phyloP scores from a whole-genome alignment of 305 asterid genomes.

The Stenogyne calaminthoides region DNA sequence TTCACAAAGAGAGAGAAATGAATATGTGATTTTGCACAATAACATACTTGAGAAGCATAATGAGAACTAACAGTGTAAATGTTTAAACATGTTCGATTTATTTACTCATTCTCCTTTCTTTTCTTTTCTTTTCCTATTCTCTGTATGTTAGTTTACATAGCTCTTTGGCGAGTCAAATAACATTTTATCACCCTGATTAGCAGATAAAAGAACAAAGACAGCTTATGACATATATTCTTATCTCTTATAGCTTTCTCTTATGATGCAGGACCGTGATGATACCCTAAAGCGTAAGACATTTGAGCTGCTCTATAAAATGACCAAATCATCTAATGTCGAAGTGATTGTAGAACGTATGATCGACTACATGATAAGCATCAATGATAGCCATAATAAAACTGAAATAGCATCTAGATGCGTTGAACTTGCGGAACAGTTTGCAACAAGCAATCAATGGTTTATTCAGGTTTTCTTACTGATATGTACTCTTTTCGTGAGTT shows the following conservation, averaged over 20 bases:
- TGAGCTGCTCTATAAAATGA: conserved; percentile 84
- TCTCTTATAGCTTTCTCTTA: not conserved
- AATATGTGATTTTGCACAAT: not conserved
- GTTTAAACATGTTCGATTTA: conserved; percentile 7
- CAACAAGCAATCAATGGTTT: conserved; percentile 94
- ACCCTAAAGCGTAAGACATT: conserved; percentile 89
- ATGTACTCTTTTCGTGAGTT: conserved; percentile 1
- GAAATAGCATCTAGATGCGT: conserved; percentile 92
- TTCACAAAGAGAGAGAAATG: not conserved
- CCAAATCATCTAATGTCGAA: conserved; percentile 90
- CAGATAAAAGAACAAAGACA: not conserved
- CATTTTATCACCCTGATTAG: not conserved
- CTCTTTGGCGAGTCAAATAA: not conserved
- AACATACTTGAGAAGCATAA: not conserved
- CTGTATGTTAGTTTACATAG: not conserved
- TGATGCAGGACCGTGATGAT: conserved; percentile 82
- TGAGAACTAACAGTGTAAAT: not conserved
- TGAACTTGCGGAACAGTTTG: conserved; percentile 88
- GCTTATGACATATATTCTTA: not conserved
- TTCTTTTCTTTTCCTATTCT: not conserved
- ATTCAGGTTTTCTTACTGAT: conserved; percentile 57
- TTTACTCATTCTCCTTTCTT: not conserved
- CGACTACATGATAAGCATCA: conserved; percentile 78
- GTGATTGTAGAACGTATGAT: conserved; percentile 88
- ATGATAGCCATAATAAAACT: conserved; percentile 74